Evolutionary conservation across 2,329 filamentous ascomycete genomes (phyloP).

Genomic region (Sporothrix inflata): DNA sequence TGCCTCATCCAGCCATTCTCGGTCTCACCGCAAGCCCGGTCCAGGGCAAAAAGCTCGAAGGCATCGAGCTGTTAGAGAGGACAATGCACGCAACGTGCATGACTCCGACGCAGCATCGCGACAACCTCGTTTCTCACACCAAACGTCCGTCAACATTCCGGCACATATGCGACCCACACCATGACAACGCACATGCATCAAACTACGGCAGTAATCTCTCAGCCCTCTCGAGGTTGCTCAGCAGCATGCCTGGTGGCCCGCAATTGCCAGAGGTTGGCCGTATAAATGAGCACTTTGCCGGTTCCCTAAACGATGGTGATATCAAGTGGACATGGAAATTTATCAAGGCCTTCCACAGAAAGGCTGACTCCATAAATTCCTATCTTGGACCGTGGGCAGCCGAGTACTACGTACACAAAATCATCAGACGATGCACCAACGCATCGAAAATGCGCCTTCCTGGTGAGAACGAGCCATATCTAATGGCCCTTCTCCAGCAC

Average conservation of each 20-base stretch:
- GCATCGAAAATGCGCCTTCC: background rate
- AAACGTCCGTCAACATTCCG: constrained; percentile 63
- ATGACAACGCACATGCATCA: background rate
- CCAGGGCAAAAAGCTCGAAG: constrained; percentile 58
- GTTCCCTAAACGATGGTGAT: background rate
- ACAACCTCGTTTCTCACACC: constrained; percentile 69
- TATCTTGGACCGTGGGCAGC: constrained; percentile 71
- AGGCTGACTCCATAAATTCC: constrained; percentile 52
- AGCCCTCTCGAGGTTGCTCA: constrained; percentile 43
- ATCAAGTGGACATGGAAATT: constrained; percentile 43
- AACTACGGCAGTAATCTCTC: constrained; percentile 42
- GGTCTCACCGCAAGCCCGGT: constrained; percentile 82
- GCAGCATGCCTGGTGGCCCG: background rate
- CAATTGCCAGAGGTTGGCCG: background rate
- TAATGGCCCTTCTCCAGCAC: constrained; percentile 50
- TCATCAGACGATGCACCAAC: constrained; percentile 43
- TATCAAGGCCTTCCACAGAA: constrained; percentile 57
- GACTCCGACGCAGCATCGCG: constrained; percentile 69
- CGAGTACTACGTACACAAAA: constrained; percentile 64
- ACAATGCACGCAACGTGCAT: constrained; percentile 71
- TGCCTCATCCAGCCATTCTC: constrained; percentile 65
- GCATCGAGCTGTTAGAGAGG: constrained; percentile 65
- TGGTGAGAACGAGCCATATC: constrained; percentile 57
- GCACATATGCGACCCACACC: constrained; percentile 46
- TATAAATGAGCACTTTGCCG: background rate